A percentile compares a stretch with the other conserved stretches of the same genome.
Evolutionary conservation across 768 basidiomycete genomes (phyloP).

Genomic region (Lactarius indigo): DNA sequence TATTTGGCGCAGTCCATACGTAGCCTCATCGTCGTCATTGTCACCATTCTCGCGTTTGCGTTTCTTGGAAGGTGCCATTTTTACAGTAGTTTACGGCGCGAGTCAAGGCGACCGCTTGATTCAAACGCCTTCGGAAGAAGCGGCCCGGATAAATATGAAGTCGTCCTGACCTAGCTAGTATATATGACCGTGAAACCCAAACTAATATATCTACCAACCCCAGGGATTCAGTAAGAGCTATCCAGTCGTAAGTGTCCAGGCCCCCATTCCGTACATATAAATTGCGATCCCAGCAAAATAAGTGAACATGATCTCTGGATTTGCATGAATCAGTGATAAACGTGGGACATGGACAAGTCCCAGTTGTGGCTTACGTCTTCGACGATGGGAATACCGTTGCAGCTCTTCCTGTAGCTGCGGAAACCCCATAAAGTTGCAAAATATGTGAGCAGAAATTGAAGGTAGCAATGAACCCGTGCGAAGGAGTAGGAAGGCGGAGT

Average conservation of each 20-base stretch:
- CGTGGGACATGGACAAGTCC: neutral
- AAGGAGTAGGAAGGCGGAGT: slow-evolving; percentile 80
- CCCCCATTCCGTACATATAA: slow-evolving; percentile 51
- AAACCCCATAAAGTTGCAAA: slow-evolving; percentile 94
- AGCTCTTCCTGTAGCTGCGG: slow-evolving; percentile 65
- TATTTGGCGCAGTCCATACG: slow-evolving; percentile 61
- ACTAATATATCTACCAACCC: slow-evolving; percentile 21
- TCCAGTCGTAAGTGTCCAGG: slow-evolving; percentile 44
- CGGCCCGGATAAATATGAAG: slow-evolving; percentile 6
- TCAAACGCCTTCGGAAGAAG: neutral
- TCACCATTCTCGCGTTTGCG: slow-evolving; percentile 51
- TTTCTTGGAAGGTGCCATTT: slow-evolving; percentile 36
- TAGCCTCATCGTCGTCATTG: slow-evolving; percentile 60
- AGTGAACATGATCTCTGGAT: slow-evolving; percentile 48
- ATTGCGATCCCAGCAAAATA: slow-evolving; percentile 60
- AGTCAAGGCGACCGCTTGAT: neutral
- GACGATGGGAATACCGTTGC: slow-evolving; percentile 46
- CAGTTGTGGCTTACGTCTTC: slow-evolving; percentile 42
- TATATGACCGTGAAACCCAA: no score
- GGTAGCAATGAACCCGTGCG: slow-evolving; percentile 81
- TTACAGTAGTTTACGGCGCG: neutral
- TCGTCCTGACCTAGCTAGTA: no score
- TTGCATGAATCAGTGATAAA: slow-evolving; percentile 14
- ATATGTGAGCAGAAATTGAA: slow-evolving; percentile 75
- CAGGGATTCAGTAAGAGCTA: slow-evolving; percentile 39